These are phyloP conservation scores for Lichtheimia corymbifera DNA, from an alignment of 371 early-diverging fungal species.

Conservation along the genomic window DNA sequence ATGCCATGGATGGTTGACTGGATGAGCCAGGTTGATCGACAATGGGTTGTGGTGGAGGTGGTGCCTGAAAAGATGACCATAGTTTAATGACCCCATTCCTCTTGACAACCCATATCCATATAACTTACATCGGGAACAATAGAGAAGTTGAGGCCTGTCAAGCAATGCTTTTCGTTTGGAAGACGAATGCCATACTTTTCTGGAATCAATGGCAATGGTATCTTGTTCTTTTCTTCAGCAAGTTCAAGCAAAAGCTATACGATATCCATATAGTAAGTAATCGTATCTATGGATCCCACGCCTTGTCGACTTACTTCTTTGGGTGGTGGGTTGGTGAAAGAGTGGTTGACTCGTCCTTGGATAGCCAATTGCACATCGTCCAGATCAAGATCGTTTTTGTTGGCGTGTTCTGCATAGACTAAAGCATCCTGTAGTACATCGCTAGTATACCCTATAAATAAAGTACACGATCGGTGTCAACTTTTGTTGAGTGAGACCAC, in stretches of 20 bases:
- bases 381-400: constrained; percentile 76
- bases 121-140: constrained; percentile 79
- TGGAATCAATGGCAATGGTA: constrained; percentile 85
- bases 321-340: constrained; percentile 89
- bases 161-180: constrained; percentile 89
- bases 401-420: constrained; percentile 93
- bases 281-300: background rate
- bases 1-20: background rate
- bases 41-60: constrained; percentile 36
- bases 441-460: constrained; percentile 80
- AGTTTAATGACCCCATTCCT: background rate
- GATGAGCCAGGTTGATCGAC: constrained; percentile 8
- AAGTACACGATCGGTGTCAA: background rate
- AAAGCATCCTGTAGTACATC: constrained; percentile 96
- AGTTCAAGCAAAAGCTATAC: constrained; percentile 79
- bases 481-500: too few species aligned
- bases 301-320: constrained; percentile 65
- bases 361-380: constrained; percentile 95
- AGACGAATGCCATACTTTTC: constrained; percentile 91
- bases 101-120: background rate
- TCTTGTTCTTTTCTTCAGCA: constrained; percentile 85
- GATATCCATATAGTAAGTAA: background rate
- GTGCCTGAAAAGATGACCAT: constrained; percentile 24
- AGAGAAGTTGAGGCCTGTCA: constrained; percentile 89
- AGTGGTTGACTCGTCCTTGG: constrained; percentile 86